phyloP scores from a whole-genome alignment of 2,329 filamentous ascomycete species.

The Fusarium sp. region DNA sequence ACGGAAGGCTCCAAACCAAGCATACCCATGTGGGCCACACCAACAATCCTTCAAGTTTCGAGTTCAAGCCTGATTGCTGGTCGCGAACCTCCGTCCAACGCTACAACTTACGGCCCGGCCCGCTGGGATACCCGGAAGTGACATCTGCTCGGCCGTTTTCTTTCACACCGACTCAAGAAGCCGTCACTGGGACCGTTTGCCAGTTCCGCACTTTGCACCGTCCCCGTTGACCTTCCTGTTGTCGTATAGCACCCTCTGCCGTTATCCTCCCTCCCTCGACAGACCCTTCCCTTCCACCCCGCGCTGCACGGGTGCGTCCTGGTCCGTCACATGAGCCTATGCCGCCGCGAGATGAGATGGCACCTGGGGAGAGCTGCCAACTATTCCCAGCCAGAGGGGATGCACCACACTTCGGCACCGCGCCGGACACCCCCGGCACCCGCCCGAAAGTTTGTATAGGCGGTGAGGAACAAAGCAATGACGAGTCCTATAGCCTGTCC shows the following conservation, averaged over 20 bases:
- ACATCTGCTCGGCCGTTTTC: slow-evolving; percentile 11
- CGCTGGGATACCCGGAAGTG: slow-evolving; percentile 38
- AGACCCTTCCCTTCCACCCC: slow-evolving; percentile 14
- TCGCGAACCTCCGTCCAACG: slow-evolving; percentile 25
- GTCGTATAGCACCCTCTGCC: slow-evolving; percentile 11
- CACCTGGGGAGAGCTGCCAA: slow-evolving; percentile 24
- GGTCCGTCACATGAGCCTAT: slow-evolving; percentile 42
- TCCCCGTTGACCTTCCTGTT: slow-evolving; percentile 17
- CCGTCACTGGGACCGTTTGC: slow-evolving; percentile 14
- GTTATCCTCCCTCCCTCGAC: slow-evolving; percentile 15
- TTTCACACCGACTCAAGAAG: slow-evolving; percentile 37
- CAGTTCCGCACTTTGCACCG: slow-evolving; percentile 11
- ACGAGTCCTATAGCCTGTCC: slow-evolving; percentile 14
- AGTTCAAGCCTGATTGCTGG: slow-evolving; percentile 2
- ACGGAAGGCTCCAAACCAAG: slow-evolving; percentile 24
- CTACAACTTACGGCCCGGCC: slow-evolving; percentile 42
- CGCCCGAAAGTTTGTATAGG: slow-evolving; percentile 34
- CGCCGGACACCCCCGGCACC: slow-evolving; percentile 32
- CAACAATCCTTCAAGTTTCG: slow-evolving; percentile 28
- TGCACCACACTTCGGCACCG: slow-evolving; percentile 27
- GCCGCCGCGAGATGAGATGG: slow-evolving; percentile 38
- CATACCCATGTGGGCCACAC: slow-evolving; percentile 30
- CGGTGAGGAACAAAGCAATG: slow-evolving; percentile 42
- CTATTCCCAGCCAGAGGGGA: slow-evolving; percentile 14
- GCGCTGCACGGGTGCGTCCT: slow-evolving; percentile 31